phyloP scores from a whole-genome alignment of 2,329 filamentous ascomycete species.

The Penicillium frequentans region DNA sequence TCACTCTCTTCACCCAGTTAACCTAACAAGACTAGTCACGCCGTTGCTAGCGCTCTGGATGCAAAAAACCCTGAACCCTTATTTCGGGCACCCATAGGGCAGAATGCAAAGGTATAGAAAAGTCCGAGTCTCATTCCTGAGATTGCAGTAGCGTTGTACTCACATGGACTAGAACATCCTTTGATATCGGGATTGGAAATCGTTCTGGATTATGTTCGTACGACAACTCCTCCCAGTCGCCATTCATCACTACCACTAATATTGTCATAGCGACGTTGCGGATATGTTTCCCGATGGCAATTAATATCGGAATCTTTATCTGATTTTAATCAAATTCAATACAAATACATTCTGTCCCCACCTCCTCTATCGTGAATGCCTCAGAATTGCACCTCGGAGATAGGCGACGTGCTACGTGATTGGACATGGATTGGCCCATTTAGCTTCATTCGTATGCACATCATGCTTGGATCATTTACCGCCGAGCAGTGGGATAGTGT shows the following conservation, averaged over 20 bases:
- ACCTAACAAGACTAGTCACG: neutral
- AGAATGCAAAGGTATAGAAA: neutral
- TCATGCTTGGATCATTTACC: conserved; percentile 1
- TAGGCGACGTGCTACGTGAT: conserved; percentile 16
- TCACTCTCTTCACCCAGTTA: too few relatives aligned
- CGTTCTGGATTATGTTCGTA: conserved; percentile 3
- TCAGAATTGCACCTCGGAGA: conserved; percentile 22
- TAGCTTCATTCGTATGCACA: conserved; percentile 16
- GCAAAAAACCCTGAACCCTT: neutral
- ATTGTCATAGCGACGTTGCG: neutral
- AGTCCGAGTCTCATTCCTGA: neutral
- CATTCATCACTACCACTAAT: neutral
- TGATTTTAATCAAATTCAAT: neutral
- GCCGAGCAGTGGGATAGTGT: neutral
- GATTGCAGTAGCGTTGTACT: neutral
- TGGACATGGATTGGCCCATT: conserved; percentile 16
- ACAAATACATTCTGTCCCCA: neutral
- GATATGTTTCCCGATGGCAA: neutral
- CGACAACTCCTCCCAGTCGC: too few relatives aligned
- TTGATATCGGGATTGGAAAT: conserved; percentile 3
- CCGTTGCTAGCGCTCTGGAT: conserved; percentile 1
- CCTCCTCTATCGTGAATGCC: conserved; percentile 13
- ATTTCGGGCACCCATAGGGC: neutral
- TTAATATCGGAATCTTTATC: neutral
- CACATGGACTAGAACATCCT: neutral